Base-by-base conservation (phyloP, 352 stramenopile genomes). In the Phytophthora vignae region DNA sequence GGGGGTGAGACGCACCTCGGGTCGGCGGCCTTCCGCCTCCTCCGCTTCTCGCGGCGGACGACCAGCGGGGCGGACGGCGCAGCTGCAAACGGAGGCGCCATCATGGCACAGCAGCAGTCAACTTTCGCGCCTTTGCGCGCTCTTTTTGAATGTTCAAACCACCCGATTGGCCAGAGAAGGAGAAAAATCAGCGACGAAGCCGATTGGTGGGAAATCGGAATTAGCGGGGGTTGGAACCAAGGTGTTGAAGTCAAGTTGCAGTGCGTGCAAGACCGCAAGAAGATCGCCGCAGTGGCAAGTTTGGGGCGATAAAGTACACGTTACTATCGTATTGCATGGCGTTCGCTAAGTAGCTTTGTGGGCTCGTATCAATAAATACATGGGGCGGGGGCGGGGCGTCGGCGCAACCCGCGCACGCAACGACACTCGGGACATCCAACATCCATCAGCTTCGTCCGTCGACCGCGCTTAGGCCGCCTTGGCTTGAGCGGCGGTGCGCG, bases 31-130 rank as follows among this genome's bases (percentile, higher is more conserved):
- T 83, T 81, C n/a, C 80, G 78, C 29, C 76, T 81, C 48, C 79
- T 74, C 38, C 83, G 78, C 60, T 86, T 90, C 53, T 92, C 83
- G 36, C 84, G 82, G 19, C 80, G 81, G 19, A 92, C 75, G 40
- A 92, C 83, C 17, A 92, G 71, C n/a, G 84, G 78, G 49, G 84
- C 78, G 50, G 76, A 74, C 33, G 82, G 73, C 55, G 59, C 57
- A 27, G 70, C 60, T 36, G 64, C 64, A 33, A 79, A 71, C 61
- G 77, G 68, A 12, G 71, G 66, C 53, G 76, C 61, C 72, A 83
- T n/a, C n/a, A n/a, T n/a, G n/a, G n/a, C n/a, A n/a, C n/a, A n/a
- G n/a, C n/a, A n/a, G n/a, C n/a, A n/a, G n/a, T n/a, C n/a, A n/a
- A 67, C 59, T 76, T 77, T 77, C 58, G 63, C 69, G 73, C 68